Evolutionary conservation across 2,329 filamentous ascomycete species (phyloP), one percentile per base, ranked within the genome.

Genomic region (Ceratocystis variospora): DNA sequence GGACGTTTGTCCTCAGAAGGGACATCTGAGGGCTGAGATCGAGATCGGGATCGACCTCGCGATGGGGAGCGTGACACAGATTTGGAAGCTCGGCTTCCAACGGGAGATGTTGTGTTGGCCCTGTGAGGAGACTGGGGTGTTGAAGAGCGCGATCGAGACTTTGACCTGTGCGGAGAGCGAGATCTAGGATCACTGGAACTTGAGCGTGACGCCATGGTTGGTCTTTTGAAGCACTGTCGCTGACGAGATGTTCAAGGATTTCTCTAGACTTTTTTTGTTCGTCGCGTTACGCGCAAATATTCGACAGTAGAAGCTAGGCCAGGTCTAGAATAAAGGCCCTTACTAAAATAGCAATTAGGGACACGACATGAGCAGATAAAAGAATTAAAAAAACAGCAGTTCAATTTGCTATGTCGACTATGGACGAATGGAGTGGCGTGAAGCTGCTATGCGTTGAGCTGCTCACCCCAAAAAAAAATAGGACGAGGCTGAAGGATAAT

Each of bases 1-100:
- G 55, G 8, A 31, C 3, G 19, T 15, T 28, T 53, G 48, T 53
- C 19, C 19, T 25, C 28, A 19, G 55, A n/a, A 37, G 55, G 55
- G 4, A 50, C 7, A 28, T 44, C 28, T 15, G 64, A 62, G 19
- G 2, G 5, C 3, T 41, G 12, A n/a, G 66, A 67, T 5, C 46
- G 66, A 6, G 48, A 63, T 15, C 10, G 31, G 1, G 78, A 80
- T 79, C 69, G 67, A 72, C 59, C 28, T 31, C 22, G 50, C 8
- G 63, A 59, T 37, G 59, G 12, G 2, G 66, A 65, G 33, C 46
- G 31, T 17, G 53, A 65, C 55, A 37, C 8, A 6, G 48, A 53
- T 25, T 53, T 10, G 10, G 48, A 53, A 25, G 48, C 10, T 53
- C 22, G 48, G 48, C 15, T 53, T 15, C 25, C 28, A 25, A 15